Evolutionary conservation across 495 filamentous ascomycete genomes (phyloP), one percentile per base, ranked within the genome.

Genomic region (Hyaloscypha finlandica): DNA sequence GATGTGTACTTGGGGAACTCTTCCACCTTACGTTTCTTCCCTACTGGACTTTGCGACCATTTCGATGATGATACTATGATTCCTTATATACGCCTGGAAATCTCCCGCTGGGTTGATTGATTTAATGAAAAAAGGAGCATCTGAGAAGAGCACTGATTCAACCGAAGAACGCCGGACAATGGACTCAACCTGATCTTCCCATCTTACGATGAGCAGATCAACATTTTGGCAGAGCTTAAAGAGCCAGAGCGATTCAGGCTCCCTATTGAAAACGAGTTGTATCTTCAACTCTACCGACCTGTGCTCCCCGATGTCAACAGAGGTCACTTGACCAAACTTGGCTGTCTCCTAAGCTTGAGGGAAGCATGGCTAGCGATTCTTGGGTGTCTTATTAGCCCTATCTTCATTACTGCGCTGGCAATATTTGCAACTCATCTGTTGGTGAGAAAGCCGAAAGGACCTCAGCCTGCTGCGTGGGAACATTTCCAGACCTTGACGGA

Each of bases 401-500:
- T 56, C 6, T 25, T 56, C 53, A 32, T 56, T n/a, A 29, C 16
- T 32, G 19, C 9, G 11, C 61, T 77, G 0, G 31, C 75, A 6
- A 16, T 69, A 0, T 81, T 80, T 51, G 75, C 66, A 19, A 72
- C 77, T 4, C 74, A 69, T 59, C 65, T 83, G 22, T 76, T 73
- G 37, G 65, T 71, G 22, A 65, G 67, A 22, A 68, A 69, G 35
- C 75, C 75, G 16, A 70, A 61, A 14, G 80, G 81, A 3, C 65
- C 69, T 56, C 77, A 80, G 37, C 81, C 81, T 9, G 75, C 74
- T 6, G 59, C 78, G 4, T 81, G 68, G 53, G 81, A 80, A 19
- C 77, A 83, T 58, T 65, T 84, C 45, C 78, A 78, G 66, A 80
- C 78, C 0, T 66, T 83, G n/a, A 75, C 70, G 12, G 73, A 80